Base-by-base conservation (phyloP, 768 basidiomycete species). In the Naganishia kalamii region DNA sequence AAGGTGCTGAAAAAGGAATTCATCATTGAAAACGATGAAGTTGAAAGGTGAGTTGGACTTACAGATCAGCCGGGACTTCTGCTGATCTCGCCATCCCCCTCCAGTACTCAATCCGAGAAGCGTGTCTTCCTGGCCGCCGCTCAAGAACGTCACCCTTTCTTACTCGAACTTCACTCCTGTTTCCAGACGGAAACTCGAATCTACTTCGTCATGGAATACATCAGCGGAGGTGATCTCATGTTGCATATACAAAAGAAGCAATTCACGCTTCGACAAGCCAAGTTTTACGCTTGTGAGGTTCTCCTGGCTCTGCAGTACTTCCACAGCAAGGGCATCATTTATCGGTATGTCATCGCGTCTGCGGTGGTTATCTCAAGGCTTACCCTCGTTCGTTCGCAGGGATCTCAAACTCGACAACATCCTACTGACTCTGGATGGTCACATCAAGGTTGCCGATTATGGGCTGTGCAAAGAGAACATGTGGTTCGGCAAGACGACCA, bases 1-100 rank as follows among this genome's bases (percentile, higher is more conserved):
- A 99, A 99, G 80, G 96, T 99, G n/a, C 77, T 99, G 77, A 99
- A 99, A 84, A 99, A 99, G 77, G 96, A 98, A 80, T 98, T 99
- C 75, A 98, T 99, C 77, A 98, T 99, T 72, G 96, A 99, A 77
- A 98, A 99, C 68, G 96, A 99, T 78, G 96, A 98, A 82, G 92
- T 99, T 3, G 96, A 98, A 80, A 96, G 92, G 94, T 94, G 70
- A 63, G 83, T 59, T 40, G 60, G 3, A 21, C 23, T 54, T 41
- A 27, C 13, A 46, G 65, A 46, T 59, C 54, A 32, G 47, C 46
- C 35, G 7, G 15, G 27, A 23, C 30, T 48, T 64, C 54, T 3
- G 54, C 49, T 46, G 35, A n/a, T 48, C 15, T 44, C 15, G 15
- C 50, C 6, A 50, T 47, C 47, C 13, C 12, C 17, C 47, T 27